Conservation (phyloP, 139 green algal species). For the Chlorella sp. region DNA sequence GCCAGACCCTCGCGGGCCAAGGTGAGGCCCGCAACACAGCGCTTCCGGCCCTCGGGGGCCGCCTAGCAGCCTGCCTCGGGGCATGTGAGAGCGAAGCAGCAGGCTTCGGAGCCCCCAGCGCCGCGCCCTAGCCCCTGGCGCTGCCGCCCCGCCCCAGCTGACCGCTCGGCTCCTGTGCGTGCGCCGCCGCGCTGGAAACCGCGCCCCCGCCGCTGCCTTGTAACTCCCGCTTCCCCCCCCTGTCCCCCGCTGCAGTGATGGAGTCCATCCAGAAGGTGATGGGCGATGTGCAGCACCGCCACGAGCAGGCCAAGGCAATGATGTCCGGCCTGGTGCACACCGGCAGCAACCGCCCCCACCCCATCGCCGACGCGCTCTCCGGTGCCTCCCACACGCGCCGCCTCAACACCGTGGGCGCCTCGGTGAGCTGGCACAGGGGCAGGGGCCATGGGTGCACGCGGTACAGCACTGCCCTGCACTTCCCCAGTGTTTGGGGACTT, state of each 20-base stretch:
- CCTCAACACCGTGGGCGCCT: slow-evolving; percentile 15
- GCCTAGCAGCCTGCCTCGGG: no score
- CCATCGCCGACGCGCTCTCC: not conserved
- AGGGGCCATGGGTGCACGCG: not conserved
- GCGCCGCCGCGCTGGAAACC: not conserved
- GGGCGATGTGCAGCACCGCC: not conserved
- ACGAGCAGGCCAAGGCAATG: not conserved
- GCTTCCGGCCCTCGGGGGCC: no score
- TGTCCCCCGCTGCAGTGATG: not conserved
- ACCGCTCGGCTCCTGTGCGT: not conserved
- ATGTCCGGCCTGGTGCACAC: not conserved
- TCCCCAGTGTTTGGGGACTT: no score
- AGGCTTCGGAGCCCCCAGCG: not conserved
- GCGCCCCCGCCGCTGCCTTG: not conserved
- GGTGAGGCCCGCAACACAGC: no score
- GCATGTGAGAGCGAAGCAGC: not conserved
- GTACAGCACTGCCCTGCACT: no score
- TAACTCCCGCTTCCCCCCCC: not conserved
- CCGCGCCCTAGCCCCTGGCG: not conserved
- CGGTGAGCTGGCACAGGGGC: not conserved
- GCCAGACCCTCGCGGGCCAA: not conserved
- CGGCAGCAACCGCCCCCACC: not conserved
- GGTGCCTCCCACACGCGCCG: slow-evolving; percentile 5
- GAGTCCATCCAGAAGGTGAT: not conserved
- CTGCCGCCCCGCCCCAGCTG: not conserved